Base-by-base conservation (phyloP, 148 eudicot genomes). In the Polygonum maritimum region DNA sequence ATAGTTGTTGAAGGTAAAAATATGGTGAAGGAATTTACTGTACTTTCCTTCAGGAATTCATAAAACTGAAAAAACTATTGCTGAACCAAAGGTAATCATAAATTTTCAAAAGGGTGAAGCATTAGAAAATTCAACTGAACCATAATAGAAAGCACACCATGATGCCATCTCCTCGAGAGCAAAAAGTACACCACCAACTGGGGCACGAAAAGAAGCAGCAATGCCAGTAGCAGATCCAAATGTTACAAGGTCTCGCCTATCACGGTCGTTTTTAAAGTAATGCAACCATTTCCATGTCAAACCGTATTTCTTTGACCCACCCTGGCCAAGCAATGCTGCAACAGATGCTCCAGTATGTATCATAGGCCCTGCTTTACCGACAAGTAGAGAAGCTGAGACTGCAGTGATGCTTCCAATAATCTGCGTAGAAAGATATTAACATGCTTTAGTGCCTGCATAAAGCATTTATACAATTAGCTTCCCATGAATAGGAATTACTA, bases 161-260 rank as follows among this genome's bases (percentile, higher is more conserved):
- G 99, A 90, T 71, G 99, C 86, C 99, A 92, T 90, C 91, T 89
- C 97, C 86, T 95, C 99, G 74, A 95, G 80, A 81, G 98, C 96
- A 86, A 92, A 95, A 77, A 95, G 76, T 71, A 95, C 86, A 75
- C 98, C 98, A 75, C 99, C 99, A 82, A 90, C 94, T 14, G 97
- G 99, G 76, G 99, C 87, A 82, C 99, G 97, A 78, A 95, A 95
- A 76, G 97, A 91, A 83, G 96, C 96, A 76, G 96, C 94, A 52
- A 95, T 92, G 75, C 99, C 99, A 74, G 94, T 93, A 78, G 99
- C 97, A 60, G 92, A 77, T 76, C 97, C 98, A 81, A 90, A 88
- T 67, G 97, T 94, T 67, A 95, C 96, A 81, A 92, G 89, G 87
- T 95, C 99, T 79, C 97, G 83, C 75, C 92, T 79, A 77, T 95